Percentiles rank a stretch among this genome's conserved stretches.
These are phyloP conservation scores for Eutypella sp. DNA, from an alignment of 2,329 filamentous ascomycete genomes.

Conservation along the genomic window DNA sequence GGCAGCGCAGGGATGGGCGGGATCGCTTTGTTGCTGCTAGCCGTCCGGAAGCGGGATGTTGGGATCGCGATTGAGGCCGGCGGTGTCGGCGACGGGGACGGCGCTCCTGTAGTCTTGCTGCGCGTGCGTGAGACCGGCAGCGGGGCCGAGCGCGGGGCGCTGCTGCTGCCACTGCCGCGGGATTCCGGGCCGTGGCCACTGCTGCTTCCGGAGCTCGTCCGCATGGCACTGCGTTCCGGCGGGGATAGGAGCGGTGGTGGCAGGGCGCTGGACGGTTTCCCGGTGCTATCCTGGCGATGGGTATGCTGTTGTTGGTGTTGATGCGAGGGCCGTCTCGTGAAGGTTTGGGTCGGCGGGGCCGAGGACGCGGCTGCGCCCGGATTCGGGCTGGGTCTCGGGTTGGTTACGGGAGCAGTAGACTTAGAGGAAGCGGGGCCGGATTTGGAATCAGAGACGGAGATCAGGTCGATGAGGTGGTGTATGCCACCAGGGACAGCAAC, in stretches of 20 bases:
- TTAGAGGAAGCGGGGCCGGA: neutral
- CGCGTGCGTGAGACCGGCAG: conserved; percentile 17
- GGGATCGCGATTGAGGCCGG: no score
- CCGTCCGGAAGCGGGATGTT: no score
- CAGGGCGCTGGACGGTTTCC: no score
- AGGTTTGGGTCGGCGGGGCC: neutral
- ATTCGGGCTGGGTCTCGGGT: no score
- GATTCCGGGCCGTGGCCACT: conserved; percentile 6
- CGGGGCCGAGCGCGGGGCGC: neutral
- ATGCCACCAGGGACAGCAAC: conserved; percentile 27
- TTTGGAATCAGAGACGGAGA: conserved; percentile 14
- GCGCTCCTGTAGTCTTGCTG: conserved; percentile 23
- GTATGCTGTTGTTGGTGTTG: neutral
- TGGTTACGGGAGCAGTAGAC: no score
- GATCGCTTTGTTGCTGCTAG: conserved; percentile 1
- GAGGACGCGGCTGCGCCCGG: no score
- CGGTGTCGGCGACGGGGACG: conserved; percentile 7
- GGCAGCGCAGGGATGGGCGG: conserved; percentile 25
- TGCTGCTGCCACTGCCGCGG: conserved; percentile 5
- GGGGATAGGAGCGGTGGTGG: neutral
- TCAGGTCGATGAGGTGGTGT: conserved; percentile 25
- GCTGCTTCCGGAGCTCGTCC: conserved; percentile 5
- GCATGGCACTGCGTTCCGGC: conserved; percentile 19
- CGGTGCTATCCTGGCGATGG: neutral
- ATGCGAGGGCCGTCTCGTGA: neutral